Percentiles rank a stretch among this genome's conserved stretches.
Evolutionary conservation across 345 rosid genomes (phyloP).

Genomic region (Ailanthus altissimus): DNA sequence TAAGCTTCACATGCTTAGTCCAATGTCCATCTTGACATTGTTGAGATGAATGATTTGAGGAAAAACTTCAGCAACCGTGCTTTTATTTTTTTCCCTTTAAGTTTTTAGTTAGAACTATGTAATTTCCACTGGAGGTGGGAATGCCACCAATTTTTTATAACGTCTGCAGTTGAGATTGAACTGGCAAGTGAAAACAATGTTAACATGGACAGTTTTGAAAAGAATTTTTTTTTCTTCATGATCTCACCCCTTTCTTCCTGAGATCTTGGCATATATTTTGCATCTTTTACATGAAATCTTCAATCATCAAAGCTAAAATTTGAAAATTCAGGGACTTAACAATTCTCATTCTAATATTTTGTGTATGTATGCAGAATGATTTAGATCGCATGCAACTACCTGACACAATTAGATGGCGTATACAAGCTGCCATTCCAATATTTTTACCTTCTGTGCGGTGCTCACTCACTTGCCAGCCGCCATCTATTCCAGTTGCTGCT

Average conservation of each 20-base stretch:
- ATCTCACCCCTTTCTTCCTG: neutral
- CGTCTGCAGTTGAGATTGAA: neutral
- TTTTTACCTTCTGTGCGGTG: constrained; percentile 62
- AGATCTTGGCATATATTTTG: neutral
- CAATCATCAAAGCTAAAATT: neutral
- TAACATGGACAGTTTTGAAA: neutral
- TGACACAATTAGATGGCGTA: constrained; percentile 80
- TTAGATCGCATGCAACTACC: constrained; percentile 89
- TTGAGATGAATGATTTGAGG: neutral
- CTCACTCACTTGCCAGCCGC: constrained; percentile 70
- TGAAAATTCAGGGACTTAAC: neutral
- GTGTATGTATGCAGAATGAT: constrained; percentile 66
- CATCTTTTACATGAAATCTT: constrained; percentile 4
- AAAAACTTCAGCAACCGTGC: neutral
- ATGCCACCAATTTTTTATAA: neutral
- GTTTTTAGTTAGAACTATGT: neutral
- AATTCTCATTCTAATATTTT: neutral
- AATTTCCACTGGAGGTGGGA: neutral
- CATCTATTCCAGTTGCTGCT: constrained; percentile 60
- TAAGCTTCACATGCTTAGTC: neutral
- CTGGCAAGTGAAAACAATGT: neutral
- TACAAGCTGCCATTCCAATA: constrained; percentile 92
- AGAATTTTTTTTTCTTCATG: neutral
- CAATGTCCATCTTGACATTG: neutral
- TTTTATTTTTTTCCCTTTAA: too few relatives aligned